Percentiles rank a stretch among this genome's conserved stretches.
phyloP scores from a whole-genome alignment of 1,284 basidiomycete species.

The Naganishia liquefaciens region DNA sequence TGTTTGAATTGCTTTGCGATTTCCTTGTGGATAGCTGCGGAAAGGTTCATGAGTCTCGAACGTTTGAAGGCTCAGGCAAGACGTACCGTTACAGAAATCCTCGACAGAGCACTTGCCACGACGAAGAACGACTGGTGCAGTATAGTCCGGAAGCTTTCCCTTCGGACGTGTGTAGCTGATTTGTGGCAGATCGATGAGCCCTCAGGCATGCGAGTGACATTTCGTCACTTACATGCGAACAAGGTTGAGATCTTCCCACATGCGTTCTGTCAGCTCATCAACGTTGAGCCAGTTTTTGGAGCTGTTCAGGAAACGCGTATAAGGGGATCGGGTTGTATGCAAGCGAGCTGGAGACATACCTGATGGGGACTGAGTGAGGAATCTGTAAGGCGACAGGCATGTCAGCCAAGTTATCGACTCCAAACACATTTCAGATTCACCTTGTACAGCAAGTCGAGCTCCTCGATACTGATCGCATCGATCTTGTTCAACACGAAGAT shows the following conservation, averaged over 20 bases:
- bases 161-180: slow-evolving; percentile 83
- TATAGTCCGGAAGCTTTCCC: slow-evolving; percentile 87
- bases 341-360: slow-evolving; percentile 25
- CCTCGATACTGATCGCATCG: slow-evolving; percentile 97
- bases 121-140: slow-evolving; percentile 65
- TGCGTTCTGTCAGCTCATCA: slow-evolving; percentile 86
- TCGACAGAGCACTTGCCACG: slow-evolving; percentile 66
- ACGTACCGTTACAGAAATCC: slow-evolving; percentile 75
- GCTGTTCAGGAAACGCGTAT: slow-evolving; percentile 52
- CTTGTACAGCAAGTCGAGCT: slow-evolving; percentile 83
- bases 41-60: background rate
- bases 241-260: slow-evolving; percentile 87
- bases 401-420: slow-evolving; percentile 59
- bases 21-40: slow-evolving; percentile 53
- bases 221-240: slow-evolving; percentile 67
- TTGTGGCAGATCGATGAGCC: background rate
- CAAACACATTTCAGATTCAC: slow-evolving; percentile 29
- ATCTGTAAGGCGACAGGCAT: slow-evolving; percentile 59
- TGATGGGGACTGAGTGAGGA: slow-evolving; percentile 88
- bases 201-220: background rate
- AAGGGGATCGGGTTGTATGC: background rate
- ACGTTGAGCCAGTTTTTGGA: slow-evolving; percentile 94
- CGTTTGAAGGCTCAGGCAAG: slow-evolving; percentile 9
- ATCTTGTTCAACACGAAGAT: slow-evolving; percentile 83
- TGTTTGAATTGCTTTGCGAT: slow-evolving; percentile 53